Evolutionary conservation across 768 basidiomycete species (phyloP), one percentile per base, ranked within the genome.

Genomic region (Agaricus subrufescens): DNA sequence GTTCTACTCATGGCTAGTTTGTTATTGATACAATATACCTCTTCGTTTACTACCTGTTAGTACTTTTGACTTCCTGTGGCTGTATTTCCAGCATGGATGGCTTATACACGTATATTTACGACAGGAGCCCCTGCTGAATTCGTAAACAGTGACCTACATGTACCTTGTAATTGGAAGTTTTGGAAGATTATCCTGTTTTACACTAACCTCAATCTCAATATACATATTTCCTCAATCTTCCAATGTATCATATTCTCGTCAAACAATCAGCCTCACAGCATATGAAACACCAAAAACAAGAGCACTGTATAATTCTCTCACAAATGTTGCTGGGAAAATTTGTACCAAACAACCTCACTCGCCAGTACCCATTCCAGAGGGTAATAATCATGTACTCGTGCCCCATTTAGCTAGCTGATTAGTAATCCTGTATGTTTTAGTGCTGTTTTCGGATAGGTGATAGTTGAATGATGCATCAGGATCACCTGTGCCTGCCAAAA

Each of bases 221-320:
- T 29, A 50, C 50, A 8, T 34, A 8, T 34, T 34, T 11, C 8
- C 11, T 11, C 34, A 34, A 50, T 10, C n/a, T 54, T 45, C 54
- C 47, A 97, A 94, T 65, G 86, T 95, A 3, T 73, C 81, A 46
- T 91, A 88, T 67, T 76, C 98, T 6, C 90, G 97, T 6, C 97
- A 98, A 69, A 87, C 93, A 2, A 84, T 99, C 60, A 73, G 98
- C 3, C 67, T 98, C 19, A 89, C 94, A 1, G 80, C 90, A 1
- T 90, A 90, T 63, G 94, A 97, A 69, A 92, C 90, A 0, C 90
- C 95, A 0, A 96, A 98, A 69, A 87, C 80, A 4, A 84, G 94
- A 2, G 76, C 85, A 0, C 71, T 98, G 19, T 98, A 84, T 75
- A 89, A 88, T 62, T 72, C 69, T n/a, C 76, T 97, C 10, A 84